Base-by-base conservation (phyloP, 2,329 filamentous ascomycete species). In the Hypoxylon sp. region DNA sequence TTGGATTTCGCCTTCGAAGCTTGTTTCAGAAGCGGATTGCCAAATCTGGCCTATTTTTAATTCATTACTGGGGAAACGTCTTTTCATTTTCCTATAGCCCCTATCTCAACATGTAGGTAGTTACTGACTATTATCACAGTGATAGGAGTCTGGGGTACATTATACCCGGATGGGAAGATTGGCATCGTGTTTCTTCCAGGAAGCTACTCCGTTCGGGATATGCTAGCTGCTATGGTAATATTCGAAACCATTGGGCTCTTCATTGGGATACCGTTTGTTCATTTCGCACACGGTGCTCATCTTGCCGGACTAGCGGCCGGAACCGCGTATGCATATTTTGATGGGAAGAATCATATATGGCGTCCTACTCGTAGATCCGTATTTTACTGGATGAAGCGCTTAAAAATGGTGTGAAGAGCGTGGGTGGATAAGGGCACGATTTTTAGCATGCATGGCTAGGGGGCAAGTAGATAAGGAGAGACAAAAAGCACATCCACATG, bases 161-260 rank as follows among this genome's bases (percentile, higher is more conserved):
- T 67, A 29, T 48, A 67, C 22, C 75, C 75, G 3, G 3, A 74
- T 26, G 51, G 19, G 1, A n/a, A n/a, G 8, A 17, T 77, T 1
- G 68, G 72, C 35, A 66, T 77, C 24, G 9, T 76, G 3, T 62
- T 76, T 37, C 1, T 76, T 2, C 75, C 75, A 0, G 71, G 71
- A 1, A 66, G 48, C 2, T 59, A 69, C 6, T 31, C 69, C 1
- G 67, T 70, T 2, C 24, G 55, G 11, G 33, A 72, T 11, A 22
- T 66, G 2, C 6, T 76, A 42, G 37, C 44, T 6, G 66, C 9
- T 33, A 4, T 71, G 5, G 72, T 72, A 8, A 19, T 71, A 13
- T 70, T 77, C 26, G 75, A 78, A 24, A 37, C 60, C 2, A 51
- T 63, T 35, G 76, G 76, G 29, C 50, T 78, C 22, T 71, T 77